Conservation (phyloP, 2,329 filamentous ascomycete genomes). For the Sporothrix dimorphospora region DNA sequence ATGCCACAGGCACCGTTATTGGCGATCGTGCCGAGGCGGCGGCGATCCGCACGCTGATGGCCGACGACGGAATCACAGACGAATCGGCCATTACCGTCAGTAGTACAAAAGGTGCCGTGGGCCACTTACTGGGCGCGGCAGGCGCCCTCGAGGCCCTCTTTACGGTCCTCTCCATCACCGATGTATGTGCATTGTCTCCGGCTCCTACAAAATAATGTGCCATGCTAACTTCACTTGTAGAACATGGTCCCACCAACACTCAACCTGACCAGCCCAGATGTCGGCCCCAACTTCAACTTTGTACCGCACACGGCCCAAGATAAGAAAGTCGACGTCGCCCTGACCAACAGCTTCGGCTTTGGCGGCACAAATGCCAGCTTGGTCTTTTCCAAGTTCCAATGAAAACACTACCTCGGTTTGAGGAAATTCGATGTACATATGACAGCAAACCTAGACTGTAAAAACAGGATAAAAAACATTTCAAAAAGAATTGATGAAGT, state of each 20-base stretch:
- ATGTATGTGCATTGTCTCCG: constrained; percentile 59
- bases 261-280: constrained; percentile 71
- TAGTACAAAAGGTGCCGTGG: constrained; percentile 91
- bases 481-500: neutral
- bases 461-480: neutral
- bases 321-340: constrained; percentile 68
- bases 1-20: constrained; percentile 84
- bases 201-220: neutral
- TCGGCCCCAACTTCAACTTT: constrained; percentile 81
- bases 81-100: constrained; percentile 76
- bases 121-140: constrained; percentile 88
- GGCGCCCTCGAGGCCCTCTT: constrained; percentile 91
- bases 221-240: constrained; percentile 51
- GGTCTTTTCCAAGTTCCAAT: constrained; percentile 65
- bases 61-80: constrained; percentile 65
- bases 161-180: constrained; percentile 73
- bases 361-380: constrained; percentile 93
- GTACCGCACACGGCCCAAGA: constrained; percentile 73
- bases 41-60: constrained; percentile 77
- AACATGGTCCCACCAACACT: constrained; percentile 81
- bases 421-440: neutral
- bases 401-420: neutral
- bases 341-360: constrained; percentile 98
- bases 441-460: neutral
- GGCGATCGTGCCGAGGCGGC: constrained; percentile 87